Evolutionary conservation across 441 rosid genomes (phyloP).

Genomic region (Adansonia grandidieri): DNA sequence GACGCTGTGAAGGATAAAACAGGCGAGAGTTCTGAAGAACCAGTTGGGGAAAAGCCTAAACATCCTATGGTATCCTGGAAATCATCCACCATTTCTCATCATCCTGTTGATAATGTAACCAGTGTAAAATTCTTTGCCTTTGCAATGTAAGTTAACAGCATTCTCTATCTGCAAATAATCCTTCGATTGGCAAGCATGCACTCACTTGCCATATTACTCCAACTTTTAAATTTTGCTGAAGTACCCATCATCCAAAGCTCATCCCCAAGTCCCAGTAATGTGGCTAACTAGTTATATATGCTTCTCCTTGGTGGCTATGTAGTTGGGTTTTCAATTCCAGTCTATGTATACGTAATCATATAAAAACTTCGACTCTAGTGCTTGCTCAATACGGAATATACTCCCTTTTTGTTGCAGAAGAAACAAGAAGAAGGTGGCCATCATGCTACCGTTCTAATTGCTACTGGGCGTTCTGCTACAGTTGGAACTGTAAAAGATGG

Average conservation of each 20-base stretch:
- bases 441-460: conserved; percentile 47
- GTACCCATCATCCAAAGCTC: no score
- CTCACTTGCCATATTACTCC: neutral
- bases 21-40: conserved; percentile 10
- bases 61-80: conserved; percentile 30
- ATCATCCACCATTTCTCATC: conserved; percentile 36
- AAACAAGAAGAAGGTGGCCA: conserved; percentile 39
- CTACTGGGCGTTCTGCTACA: conserved; percentile 40
- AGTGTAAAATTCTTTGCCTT: conserved; percentile 53
- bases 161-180: conserved; percentile 17
- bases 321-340: no score
- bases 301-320: neutral
- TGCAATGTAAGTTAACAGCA: conserved; percentile 55
- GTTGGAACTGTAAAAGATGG: conserved; percentile 43
- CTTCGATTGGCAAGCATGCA: neutral
- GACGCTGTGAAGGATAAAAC: conserved; percentile 15
- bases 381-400: conserved; percentile 17
- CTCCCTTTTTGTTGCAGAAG: conserved; percentile 31
- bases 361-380: conserved; percentile 16
- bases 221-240: no score
- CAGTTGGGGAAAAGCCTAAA: conserved; percentile 26
- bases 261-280: no score
- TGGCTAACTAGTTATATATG: neutral
- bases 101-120: conserved; percentile 43
- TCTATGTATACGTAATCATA: neutral